A percentile compares a stretch with the other conserved stretches of the same genome.
Conservation (phyloP, 225 moss, liverwort and hornwort genomes). For the Marchantia paleacea region DNA sequence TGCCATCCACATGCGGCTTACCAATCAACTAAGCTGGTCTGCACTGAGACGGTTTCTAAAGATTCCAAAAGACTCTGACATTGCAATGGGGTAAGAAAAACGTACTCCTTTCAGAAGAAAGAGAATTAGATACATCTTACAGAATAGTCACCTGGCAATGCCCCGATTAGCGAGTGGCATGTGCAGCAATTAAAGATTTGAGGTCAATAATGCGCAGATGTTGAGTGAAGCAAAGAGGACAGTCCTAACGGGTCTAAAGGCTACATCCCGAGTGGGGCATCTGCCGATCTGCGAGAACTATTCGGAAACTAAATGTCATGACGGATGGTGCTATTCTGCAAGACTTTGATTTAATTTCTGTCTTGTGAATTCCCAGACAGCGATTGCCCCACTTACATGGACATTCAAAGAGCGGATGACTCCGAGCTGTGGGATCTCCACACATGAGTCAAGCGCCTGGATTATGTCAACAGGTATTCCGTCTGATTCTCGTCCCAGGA, state of each 20-base stretch:
- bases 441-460: conserved; percentile 52
- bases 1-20: no score
- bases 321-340: not conserved
- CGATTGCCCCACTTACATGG: conserved; percentile 67
- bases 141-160: not conserved
- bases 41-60: not conserved
- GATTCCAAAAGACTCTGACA: not conserved
- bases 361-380: conserved; percentile 68
- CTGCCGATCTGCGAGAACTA: not conserved
- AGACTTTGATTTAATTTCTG: conserved; percentile 37
- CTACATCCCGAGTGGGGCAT: not conserved
- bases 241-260: not conserved
- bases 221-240: not conserved
- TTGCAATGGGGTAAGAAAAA: not conserved
- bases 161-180: not conserved
- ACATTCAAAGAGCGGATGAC: conserved; percentile 66
- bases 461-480: conserved; percentile 55
- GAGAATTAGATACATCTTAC: no score
- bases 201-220: not conserved
- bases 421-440: conserved; percentile 68
- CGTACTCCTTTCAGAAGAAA: not conserved
- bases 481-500: conserved; percentile 53
- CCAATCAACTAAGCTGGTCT: no score
- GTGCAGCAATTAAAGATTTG: not conserved
- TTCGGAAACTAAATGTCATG: not conserved